phyloP scores from a whole-genome alignment of 495 filamentous ascomycete genomes.

The Xylaria scruposa region DNA sequence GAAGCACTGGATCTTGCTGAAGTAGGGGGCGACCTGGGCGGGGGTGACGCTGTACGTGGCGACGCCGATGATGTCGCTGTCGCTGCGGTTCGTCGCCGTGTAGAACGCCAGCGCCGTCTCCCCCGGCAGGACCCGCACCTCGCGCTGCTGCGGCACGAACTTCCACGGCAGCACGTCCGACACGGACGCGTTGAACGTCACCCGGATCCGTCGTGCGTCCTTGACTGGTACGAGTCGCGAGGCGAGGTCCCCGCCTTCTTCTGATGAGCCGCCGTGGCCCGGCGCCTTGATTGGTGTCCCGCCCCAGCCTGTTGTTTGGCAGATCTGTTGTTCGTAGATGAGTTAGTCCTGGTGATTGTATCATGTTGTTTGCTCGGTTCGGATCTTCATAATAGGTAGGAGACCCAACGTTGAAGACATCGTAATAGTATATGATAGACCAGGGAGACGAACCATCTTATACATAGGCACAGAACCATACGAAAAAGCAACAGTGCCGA shows the following conservation, averaged over 20 bases:
- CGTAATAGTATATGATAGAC: not conserved
- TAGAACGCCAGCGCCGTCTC: constrained; percentile 99
- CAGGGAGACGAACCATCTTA: constrained; percentile 74
- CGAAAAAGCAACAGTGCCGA: constrained; percentile 88
- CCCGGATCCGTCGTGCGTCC: constrained; percentile 81
- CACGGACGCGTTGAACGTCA: constrained; percentile 94
- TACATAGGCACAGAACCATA: constrained; percentile 98
- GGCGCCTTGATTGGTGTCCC: constrained; percentile 87
- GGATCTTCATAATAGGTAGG: not conserved
- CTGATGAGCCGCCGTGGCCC: constrained; percentile 61
- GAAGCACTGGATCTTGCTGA: constrained; percentile 99
- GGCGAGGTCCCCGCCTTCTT: constrained; percentile 66
- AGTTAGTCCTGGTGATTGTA: constrained; percentile 6
- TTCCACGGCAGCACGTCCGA: constrained; percentile 97
- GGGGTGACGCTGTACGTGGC: constrained; percentile 98
- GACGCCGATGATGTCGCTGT: constrained; percentile 93
- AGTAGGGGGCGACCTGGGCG: constrained; percentile 94
- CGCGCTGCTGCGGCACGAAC: constrained; percentile 94
- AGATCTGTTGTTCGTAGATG: constrained; percentile 67
- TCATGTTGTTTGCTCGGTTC: not conserved
- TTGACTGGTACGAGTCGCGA: constrained; percentile 80
- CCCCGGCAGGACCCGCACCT: constrained; percentile 92
- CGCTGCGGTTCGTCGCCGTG: constrained; percentile 89
- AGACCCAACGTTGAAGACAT: not conserved
- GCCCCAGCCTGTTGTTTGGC: constrained; percentile 94